These are phyloP conservation scores for Curvularia sp. DNA, from an alignment of 2,329 filamentous ascomycete genomes.

Conservation along the genomic window DNA sequence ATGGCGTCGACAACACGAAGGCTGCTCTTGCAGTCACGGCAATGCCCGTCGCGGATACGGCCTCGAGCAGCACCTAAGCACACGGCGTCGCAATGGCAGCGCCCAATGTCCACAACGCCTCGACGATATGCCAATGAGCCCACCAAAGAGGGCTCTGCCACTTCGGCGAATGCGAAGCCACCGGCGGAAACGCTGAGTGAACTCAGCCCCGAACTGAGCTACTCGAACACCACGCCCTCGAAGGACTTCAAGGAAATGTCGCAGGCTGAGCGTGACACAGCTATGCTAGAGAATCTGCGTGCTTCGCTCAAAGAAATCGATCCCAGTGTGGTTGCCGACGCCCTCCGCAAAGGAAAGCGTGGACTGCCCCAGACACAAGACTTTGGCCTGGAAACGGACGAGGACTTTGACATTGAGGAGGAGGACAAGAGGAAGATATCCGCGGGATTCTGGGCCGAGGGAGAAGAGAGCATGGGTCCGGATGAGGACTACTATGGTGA, in stretches of 20 bases:
- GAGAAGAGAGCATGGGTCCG: constrained; percentile 60
- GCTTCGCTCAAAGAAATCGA: constrained; percentile 36
- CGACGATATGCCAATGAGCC: constrained; percentile 26
- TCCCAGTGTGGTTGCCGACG: constrained; percentile 31
- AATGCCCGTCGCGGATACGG: constrained; percentile 36
- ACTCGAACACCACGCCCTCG: constrained; percentile 3
- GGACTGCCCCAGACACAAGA: constrained; percentile 27
- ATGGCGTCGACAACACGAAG: constrained; percentile 49
- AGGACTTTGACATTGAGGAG: constrained; percentile 35
- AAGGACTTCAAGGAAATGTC: constrained; percentile 13
- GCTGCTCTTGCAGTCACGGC: constrained; percentile 40
- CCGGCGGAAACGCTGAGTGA: constrained; percentile 19
- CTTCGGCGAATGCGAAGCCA: constrained; percentile 13
- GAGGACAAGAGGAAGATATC: constrained; percentile 23
- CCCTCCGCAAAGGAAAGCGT: constrained; percentile 32
- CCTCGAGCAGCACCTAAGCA: constrained; percentile 24
- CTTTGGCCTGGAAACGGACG: constrained; percentile 31
- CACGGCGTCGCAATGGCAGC: constrained; percentile 41
- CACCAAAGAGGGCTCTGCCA: constrained; percentile 23
- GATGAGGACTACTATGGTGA: constrained; percentile 74
- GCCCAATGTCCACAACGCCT: constrained; percentile 42
- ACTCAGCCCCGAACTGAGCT: constrained; percentile 6
- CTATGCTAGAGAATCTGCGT: constrained; percentile 33
- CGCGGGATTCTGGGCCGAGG: constrained; percentile 48
- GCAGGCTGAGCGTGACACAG: constrained; percentile 22